A percentile compares a stretch with the other conserved stretches of the same genome.
phyloP scores from a whole-genome alignment of 768 basidiomycete species.

The Russula dissimulans region DNA sequence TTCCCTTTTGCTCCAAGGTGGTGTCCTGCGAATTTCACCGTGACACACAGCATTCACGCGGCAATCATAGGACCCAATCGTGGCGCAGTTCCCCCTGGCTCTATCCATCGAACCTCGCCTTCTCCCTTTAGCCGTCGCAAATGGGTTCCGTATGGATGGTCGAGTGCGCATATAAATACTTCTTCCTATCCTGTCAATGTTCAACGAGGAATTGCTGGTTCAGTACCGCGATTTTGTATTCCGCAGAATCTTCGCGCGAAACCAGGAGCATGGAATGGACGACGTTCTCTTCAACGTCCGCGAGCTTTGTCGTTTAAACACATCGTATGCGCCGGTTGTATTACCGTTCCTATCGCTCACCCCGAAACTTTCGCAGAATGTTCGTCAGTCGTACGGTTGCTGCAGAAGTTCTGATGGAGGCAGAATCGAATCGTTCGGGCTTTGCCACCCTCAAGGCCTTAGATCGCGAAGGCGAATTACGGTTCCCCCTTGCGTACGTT shows the following conservation, averaged over 20 bases:
- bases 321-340: conserved; percentile 37
- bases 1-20: conserved; percentile 63
- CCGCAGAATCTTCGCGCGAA: conserved; percentile 74
- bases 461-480: conserved; percentile 52
- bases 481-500: conserved; percentile 59
- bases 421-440: conserved; percentile 57
- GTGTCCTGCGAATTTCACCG: background rate
- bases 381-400: conserved; percentile 78
- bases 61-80: conserved; percentile 55
- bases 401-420: conserved; percentile 76
- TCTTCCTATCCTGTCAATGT: background rate
- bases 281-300: conserved; percentile 64
- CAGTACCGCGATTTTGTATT: conserved; percentile 84
- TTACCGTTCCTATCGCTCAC: conserved; percentile 6
- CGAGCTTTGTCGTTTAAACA: conserved; percentile 61
- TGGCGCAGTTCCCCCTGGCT: conserved; percentile 67
- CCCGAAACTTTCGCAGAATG: conserved; percentile 41
- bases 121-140: conserved; percentile 58
- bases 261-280: conserved; percentile 44
- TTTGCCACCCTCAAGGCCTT: conserved; percentile 61
- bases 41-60: background rate
- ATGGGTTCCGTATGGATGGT: conserved; percentile 72
- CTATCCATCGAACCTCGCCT: conserved; percentile 70
- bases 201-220: background rate
- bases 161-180: conserved; percentile 38